Base-by-base conservation (phyloP, 2,329 filamentous ascomycete species). In the Botrytis deweyae region DNA sequence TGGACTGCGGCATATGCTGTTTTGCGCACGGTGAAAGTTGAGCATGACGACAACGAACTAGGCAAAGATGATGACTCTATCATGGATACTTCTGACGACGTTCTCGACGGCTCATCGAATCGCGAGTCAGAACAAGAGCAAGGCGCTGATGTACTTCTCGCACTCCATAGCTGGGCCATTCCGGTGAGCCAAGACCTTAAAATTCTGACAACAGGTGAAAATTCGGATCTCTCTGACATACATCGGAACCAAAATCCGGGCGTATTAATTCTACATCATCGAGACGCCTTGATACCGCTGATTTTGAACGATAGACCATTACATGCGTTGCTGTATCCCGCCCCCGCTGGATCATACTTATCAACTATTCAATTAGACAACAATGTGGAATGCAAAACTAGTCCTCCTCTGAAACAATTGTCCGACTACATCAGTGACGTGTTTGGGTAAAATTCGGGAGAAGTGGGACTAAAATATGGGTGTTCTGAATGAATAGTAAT, bases 321-420 rank as follows among this genome's bases (percentile, higher is more conserved):
- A 40, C 49, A 68, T 42, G 66, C 66, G 14, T 68, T 68, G 25
- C 10, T 68, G 36, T 68, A 68, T 68, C 66, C 66, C 18, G 36
- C 66, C 3, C 66, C 66, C 8, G 1, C 40, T 14, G 36, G 49
- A 22, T 58, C 49, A 42, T 42, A 38, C 5, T 22, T 68, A 33
- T 68, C 66, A 42, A 58, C 10, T 16, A 9, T 58, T 33, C 46
- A 40, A 18, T 40, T 22, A 36, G 16, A 29, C 20, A 52, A 40
- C 20, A 16, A n/a, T 18, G 16, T 20, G 46, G 16, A 55, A 40
- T 40, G n/a, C n/a, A 29, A 33, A 29, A 9, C n/a, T 29, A 2
- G 4, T 3, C 52, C 52, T 58, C 52, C 14, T 0, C 29, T 22
- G 16, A 68, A 40, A 38, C 49, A 42, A 33, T 40, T 68, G 29